phyloP scores from a whole-genome alignment of 2,329 filamentous ascomycete species.

The Aureobasidium sp. region DNA sequence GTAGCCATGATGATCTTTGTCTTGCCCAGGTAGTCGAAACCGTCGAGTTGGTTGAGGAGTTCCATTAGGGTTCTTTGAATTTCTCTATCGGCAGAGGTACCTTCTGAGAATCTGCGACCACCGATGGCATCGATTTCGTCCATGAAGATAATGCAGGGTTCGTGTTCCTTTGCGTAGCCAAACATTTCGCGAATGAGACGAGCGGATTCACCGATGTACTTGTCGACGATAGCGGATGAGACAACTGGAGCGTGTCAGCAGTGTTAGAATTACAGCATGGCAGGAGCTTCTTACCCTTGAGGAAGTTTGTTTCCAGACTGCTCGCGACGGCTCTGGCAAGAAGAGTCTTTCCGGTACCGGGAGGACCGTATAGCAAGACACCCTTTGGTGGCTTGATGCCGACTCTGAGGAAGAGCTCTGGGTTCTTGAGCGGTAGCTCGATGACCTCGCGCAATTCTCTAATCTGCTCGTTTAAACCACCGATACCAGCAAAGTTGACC shows the following conservation, averaged over 20 bases:
- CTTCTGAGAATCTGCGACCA: slow-evolving; percentile 91
- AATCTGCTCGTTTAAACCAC: slow-evolving; percentile 96
- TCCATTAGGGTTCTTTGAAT: slow-evolving; percentile 99
- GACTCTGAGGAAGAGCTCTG: slow-evolving; percentile 90
- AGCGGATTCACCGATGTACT: slow-evolving; percentile 98
- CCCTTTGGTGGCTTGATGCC: slow-evolving; percentile 99
- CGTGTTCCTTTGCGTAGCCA: slow-evolving; percentile 97
- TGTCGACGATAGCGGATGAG: slow-evolving; percentile 97
- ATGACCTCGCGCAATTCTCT: slow-evolving; percentile 96
- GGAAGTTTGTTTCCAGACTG: slow-evolving; percentile 93
- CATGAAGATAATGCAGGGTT: slow-evolving; percentile 99
- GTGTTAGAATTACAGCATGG: no score
- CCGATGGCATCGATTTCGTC: slow-evolving; percentile 99
- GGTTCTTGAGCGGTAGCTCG: slow-evolving; percentile 95
- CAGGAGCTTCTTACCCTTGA: slow-evolving; percentile 62
- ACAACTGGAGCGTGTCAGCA: slow-evolving; percentile 58
- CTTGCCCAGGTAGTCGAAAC: slow-evolving; percentile 98
- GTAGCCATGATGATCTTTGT: slow-evolving; percentile 99
- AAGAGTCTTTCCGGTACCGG: slow-evolving; percentile 93
- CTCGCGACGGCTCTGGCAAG: slow-evolving; percentile 91
- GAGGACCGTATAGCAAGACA: slow-evolving; percentile 89
- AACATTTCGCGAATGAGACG: slow-evolving; percentile 99
- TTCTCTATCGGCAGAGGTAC: slow-evolving; percentile 93
- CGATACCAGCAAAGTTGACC: slow-evolving; percentile 95
- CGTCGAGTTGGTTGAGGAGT: slow-evolving; percentile 94